Conservation (phyloP, 768 basidiomycete genomes). For the Amanita rubescens region DNA sequence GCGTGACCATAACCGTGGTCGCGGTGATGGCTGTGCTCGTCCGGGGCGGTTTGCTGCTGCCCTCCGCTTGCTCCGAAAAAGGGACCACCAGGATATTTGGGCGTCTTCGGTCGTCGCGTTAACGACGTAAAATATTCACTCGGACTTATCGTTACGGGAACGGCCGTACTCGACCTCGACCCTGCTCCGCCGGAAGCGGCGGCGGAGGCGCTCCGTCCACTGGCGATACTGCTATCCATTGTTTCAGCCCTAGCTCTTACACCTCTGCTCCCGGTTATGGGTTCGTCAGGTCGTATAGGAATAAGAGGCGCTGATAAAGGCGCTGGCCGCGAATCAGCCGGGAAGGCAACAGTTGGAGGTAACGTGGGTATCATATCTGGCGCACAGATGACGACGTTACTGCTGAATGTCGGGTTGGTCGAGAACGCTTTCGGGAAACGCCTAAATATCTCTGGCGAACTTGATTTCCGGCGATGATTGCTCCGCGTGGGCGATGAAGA, state of each 20-base stretch:
- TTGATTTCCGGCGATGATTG: conserved; percentile 13
- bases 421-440: conserved; percentile 11
- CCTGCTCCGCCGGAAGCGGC: neutral
- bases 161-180: neutral
- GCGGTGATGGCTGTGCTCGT: neutral
- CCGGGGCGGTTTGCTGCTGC: too few species aligned
- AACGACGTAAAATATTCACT: conserved; percentile 49
- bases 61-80: too few species aligned
- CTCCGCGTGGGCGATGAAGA: neutral
- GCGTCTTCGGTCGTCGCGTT: conserved; percentile 24
- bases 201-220: neutral
- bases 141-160: neutral
- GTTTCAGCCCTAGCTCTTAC: neutral
- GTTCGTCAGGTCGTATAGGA: conserved; percentile 25
- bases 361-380: conserved; percentile 62
- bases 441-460: conserved; percentile 19
- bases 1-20: neutral
- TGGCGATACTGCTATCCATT: neutral
- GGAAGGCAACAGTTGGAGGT: conserved; percentile 38
- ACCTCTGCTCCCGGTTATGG: too few species aligned
- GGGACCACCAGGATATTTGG: neutral
- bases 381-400: conserved; percentile 49
- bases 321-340: conserved; percentile 31
- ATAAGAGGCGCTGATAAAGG: conserved; percentile 59
- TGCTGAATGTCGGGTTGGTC: conserved; percentile 16